These are phyloP conservation scores for Petunia hybrid DNA, from an alignment of 305 asterid species.

Conservation along the genomic window DNA sequence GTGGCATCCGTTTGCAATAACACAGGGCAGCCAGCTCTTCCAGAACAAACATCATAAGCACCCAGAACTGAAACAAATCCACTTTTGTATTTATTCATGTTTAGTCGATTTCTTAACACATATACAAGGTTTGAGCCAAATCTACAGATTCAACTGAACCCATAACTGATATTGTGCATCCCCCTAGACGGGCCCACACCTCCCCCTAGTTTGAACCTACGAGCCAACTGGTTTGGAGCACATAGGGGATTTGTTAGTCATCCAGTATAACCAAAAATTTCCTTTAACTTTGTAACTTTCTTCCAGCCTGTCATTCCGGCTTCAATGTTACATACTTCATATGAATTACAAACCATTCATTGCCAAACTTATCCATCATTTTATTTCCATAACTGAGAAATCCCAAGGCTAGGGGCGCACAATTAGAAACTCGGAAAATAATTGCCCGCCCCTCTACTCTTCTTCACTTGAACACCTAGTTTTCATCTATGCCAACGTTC, in stretches of 20 bases:
- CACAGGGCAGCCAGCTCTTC: background rate
- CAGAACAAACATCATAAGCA: background rate
- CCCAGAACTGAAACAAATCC: background rate
- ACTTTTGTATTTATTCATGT: too few relatives aligned
- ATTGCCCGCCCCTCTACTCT: too few relatives aligned
- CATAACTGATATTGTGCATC: too few relatives aligned
- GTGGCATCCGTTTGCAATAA: constrained; percentile 6
- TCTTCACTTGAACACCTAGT: too few relatives aligned
- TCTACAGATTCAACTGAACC: too few relatives aligned
- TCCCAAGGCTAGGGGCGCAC: too few relatives aligned
- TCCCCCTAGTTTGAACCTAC: background rate
- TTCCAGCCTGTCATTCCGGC: background rate
- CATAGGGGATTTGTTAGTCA: background rate
- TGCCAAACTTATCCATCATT: background rate
- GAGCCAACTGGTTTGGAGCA: constrained; percentile 3
- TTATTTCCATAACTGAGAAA: too few relatives aligned
- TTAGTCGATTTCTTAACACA: too few relatives aligned
- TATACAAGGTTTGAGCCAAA: too few relatives aligned
- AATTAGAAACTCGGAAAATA: too few relatives aligned
- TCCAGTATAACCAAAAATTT: background rate
- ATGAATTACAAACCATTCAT: background rate
- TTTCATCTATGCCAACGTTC: too few relatives aligned
- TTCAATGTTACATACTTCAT: background rate
- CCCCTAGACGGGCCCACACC: background rate
- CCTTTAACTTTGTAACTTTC: background rate